phyloP scores from a whole-genome alignment of 2,329 filamentous ascomycete genomes.

The Leptodontidium sp. region DNA sequence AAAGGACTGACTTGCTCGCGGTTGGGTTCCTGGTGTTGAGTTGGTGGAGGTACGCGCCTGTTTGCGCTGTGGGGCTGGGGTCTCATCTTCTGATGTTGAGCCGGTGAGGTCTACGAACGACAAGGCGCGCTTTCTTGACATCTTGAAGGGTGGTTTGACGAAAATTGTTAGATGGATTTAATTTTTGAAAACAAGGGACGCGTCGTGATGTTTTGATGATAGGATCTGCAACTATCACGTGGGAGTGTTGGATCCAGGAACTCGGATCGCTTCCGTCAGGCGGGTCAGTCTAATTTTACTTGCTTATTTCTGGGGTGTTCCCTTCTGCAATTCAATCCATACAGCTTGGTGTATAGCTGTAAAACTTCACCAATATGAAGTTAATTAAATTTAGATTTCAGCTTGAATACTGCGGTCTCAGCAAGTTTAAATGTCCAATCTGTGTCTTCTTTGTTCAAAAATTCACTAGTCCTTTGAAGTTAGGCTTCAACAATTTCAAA shows the following conservation, averaged over 20 bases:
- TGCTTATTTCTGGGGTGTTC: too few species aligned
- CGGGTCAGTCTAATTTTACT: neutral
- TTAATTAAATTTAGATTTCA: too few species aligned
- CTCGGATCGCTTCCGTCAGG: slow-evolving; percentile 2
- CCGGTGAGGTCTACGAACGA: slow-evolving; percentile 54
- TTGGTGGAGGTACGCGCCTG: slow-evolving; percentile 37
- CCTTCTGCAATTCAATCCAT: neutral
- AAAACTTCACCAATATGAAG: neutral
- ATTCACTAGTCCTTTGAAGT: neutral
- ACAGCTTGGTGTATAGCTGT: neutral
- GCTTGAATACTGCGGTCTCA: neutral
- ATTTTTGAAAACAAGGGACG: neutral
- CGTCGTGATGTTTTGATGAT: slow-evolving; percentile 14
- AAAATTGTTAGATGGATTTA: neutral
- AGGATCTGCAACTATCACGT: neutral
- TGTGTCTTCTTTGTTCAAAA: neutral
- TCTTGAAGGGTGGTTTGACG: slow-evolving; percentile 18
- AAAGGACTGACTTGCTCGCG: slow-evolving; percentile 38
- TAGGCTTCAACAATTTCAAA: neutral
- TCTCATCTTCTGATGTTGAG: slow-evolving; percentile 46
- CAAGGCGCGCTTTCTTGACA: slow-evolving; percentile 49
- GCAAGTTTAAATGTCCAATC: neutral
- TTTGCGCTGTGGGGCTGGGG: slow-evolving; percentile 37
- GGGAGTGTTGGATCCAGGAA: neutral
- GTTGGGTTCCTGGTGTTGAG: slow-evolving; percentile 25